Conservation (phyloP, 2,329 filamentous ascomycete genomes). For the Parafenestella ontariensis region DNA sequence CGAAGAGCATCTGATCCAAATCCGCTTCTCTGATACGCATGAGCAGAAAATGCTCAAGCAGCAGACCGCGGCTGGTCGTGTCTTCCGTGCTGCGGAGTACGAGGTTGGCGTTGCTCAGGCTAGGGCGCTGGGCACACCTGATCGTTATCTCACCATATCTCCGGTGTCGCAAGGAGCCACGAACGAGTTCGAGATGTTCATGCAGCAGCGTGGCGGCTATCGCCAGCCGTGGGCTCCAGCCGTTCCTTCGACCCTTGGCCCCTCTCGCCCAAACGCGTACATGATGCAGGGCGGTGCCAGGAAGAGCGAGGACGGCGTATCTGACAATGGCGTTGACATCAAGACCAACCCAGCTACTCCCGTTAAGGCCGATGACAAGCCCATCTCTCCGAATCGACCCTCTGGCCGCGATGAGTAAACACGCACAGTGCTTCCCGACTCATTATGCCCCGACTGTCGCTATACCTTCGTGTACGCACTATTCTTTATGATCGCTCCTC, state of each 20-base stretch:
- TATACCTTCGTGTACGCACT: conserved; percentile 30
- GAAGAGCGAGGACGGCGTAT: conserved; percentile 38
- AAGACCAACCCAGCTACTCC: conserved; percentile 46
- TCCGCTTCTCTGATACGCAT: conserved; percentile 95
- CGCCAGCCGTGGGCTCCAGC: conserved; percentile 46
- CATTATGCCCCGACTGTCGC: conserved; percentile 9
- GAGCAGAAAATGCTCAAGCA: conserved; percentile 97
- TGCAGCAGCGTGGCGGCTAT: conserved; percentile 43
- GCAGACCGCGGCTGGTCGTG: conserved; percentile 90
- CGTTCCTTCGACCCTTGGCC: conserved; percentile 44
- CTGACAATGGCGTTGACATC: conserved; percentile 38
- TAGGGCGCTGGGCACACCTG: conserved; percentile 42
- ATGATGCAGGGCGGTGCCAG: conserved; percentile 32
- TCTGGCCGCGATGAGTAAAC: conserved; percentile 38
- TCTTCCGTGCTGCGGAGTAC: conserved; percentile 96
- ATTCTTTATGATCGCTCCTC: conserved; percentile 42
- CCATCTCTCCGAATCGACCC: conserved; percentile 31
- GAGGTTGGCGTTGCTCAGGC: conserved; percentile 53
- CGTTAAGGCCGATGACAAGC: conserved; percentile 37
- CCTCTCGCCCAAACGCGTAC: conserved; percentile 38
- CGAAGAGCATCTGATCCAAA: conserved; percentile 83
- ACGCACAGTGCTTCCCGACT: not conserved
- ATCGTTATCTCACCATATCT: conserved; percentile 45
- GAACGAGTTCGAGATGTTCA: conserved; percentile 50
- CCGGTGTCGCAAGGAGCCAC: conserved; percentile 40